A percentile compares a stretch with the other conserved stretches of the same genome.
These are phyloP conservation scores for Paramyrothecium roridum DNA, from an alignment of 2,329 filamentous ascomycete genomes.

Conservation along the genomic window DNA sequence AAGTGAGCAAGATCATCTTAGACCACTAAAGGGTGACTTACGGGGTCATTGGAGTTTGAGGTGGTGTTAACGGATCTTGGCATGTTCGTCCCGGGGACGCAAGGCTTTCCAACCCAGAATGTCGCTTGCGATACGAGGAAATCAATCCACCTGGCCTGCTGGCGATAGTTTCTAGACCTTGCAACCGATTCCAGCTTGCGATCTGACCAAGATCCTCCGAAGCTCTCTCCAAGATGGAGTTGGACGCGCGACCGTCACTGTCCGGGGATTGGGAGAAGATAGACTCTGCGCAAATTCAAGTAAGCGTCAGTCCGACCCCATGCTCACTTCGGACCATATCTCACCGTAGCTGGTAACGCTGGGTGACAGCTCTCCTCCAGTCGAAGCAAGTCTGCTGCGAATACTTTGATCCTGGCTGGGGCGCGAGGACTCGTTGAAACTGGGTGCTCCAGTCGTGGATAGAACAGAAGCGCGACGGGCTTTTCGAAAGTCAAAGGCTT, in stretches of 20 bases:
- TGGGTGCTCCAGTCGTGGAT: background rate
- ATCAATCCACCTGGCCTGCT: background rate
- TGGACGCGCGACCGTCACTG: background rate
- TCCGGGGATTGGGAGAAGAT: background rate
- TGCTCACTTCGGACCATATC: background rate
- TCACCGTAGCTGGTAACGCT: background rate
- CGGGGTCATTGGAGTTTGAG: background rate
- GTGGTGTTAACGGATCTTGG: background rate
- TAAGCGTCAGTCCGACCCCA: background rate
- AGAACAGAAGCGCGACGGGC: background rate
- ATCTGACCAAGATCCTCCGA: constrained; percentile 36
- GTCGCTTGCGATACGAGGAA: background rate
- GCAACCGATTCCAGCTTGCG: constrained; percentile 10
- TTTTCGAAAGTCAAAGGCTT: constrained; percentile 13
- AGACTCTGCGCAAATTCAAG: background rate
- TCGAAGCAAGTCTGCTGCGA: background rate
- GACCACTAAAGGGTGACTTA: too few relatives aligned
- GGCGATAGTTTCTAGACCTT: background rate
- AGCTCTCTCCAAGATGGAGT: background rate
- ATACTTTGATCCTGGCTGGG: background rate
- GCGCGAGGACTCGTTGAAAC: background rate
- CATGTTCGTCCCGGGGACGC: background rate
- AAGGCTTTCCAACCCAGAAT: background rate
- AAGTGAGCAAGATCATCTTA: too few relatives aligned
- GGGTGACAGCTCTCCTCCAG: background rate